These are phyloP conservation scores for Pestalotiopsis sp. DNA, from an alignment of 2,329 filamentous ascomycete genomes.

Conservation along the genomic window DNA sequence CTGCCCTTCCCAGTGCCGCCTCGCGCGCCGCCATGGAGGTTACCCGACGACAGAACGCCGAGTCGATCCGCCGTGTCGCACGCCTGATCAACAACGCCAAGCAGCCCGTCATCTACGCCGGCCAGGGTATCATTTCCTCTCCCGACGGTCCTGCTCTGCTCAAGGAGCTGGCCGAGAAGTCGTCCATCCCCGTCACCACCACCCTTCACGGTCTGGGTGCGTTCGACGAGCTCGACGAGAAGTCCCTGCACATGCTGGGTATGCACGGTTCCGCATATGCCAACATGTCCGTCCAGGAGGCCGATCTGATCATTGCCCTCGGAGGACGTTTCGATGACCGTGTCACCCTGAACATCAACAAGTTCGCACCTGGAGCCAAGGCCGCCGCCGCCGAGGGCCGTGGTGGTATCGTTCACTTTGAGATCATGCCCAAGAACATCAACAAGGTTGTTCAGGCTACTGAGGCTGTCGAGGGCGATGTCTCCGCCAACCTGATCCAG, in stretches of 20 bases:
- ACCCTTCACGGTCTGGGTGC: conserved; percentile 91
- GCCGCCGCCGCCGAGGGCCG: conserved; percentile 80
- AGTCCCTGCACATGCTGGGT: conserved; percentile 95
- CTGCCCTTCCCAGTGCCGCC: conserved; percentile 81
- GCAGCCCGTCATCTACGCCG: conserved; percentile 94
- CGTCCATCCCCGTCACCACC: conserved; percentile 90
- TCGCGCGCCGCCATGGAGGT: conserved; percentile 77
- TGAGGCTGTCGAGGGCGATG: conserved; percentile 92
- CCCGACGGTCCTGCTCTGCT: conserved; percentile 78
- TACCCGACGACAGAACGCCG: conserved; percentile 69
- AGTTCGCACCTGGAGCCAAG: conserved; percentile 88
- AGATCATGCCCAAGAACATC: conserved; percentile 99
- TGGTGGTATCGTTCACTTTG: conserved; percentile 95
- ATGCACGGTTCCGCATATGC: conserved; percentile 98
- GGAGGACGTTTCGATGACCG: conserved; percentile 96
- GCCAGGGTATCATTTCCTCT: conserved; percentile 81
- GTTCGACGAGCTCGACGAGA: conserved; percentile 90
- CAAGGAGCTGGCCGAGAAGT: conserved; percentile 86
- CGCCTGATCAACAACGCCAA: conserved; percentile 83
- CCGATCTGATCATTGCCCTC: conserved; percentile 92
- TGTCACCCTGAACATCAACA: conserved; percentile 77
- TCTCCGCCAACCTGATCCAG: conserved; percentile 72
- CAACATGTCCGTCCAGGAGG: conserved; percentile 97
- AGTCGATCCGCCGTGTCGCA: conserved; percentile 75
- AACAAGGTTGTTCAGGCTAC: conserved; percentile 99